Conservation (phyloP, 768 basidiomycete genomes). For the Gloeopeniophorella convolvens region DNA sequence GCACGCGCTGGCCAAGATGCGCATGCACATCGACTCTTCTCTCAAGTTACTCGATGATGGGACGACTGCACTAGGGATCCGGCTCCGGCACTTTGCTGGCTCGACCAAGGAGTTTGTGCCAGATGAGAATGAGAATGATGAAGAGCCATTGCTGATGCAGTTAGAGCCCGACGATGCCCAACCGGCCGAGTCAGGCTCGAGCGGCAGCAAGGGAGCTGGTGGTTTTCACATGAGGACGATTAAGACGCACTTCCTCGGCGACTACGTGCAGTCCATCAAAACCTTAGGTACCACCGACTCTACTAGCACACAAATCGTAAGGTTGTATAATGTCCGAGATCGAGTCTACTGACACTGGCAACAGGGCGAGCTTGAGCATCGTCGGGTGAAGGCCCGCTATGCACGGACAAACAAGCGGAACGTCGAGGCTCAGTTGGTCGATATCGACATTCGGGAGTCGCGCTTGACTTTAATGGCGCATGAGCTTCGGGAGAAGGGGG, state of each 20-base stretch:
- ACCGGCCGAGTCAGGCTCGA: background rate
- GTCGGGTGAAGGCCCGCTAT: conserved; percentile 28
- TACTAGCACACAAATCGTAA: conserved; percentile 30
- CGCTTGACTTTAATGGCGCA: conserved; percentile 6
- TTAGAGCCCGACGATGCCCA: background rate
- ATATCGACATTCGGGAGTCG: conserved; percentile 21
- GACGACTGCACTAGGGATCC: conserved; percentile 17
- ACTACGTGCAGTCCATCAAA: conserved; percentile 27
- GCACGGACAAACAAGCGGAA: conserved; percentile 23
- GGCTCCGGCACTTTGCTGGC: conserved; percentile 24
- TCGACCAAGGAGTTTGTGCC: conserved; percentile 24
- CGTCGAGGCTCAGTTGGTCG: conserved; percentile 20
- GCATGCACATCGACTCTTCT: conserved; percentile 28
- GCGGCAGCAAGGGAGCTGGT: background rate
- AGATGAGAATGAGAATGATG: conserved; percentile 23
- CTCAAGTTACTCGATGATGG: conserved; percentile 21
- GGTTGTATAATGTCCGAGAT: background rate
- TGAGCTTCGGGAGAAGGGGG: background rate
- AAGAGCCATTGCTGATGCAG: conserved; percentile 19
- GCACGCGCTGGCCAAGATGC: conserved; percentile 32
- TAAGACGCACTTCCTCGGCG: conserved; percentile 33
- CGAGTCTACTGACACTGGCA: background rate
- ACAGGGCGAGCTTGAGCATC: conserved; percentile 33
- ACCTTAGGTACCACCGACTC: conserved; percentile 32
- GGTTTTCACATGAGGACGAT: conserved; percentile 29